These are phyloP conservation scores for Rhododendron molle DNA, from an alignment of 148 eudicot genomes.

Conservation along the genomic window DNA sequence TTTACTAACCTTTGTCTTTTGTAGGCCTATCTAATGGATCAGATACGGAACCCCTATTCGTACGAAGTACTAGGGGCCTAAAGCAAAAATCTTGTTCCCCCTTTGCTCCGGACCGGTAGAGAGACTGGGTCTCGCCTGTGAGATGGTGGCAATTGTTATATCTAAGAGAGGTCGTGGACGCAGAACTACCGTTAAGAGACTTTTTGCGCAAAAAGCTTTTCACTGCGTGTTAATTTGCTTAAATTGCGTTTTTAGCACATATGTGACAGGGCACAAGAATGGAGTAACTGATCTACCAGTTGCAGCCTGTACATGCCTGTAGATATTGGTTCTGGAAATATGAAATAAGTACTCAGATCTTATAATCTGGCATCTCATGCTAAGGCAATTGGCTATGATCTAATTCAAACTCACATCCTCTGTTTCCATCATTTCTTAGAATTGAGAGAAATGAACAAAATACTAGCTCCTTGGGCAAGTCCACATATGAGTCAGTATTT, in stretches of 20 bases:
- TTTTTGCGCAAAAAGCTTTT: no score
- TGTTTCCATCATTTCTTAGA: background rate
- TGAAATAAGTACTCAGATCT: background rate
- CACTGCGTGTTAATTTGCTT: no score
- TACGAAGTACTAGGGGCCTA: background rate
- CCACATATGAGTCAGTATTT: background rate
- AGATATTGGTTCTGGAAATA: background rate
- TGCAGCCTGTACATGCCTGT: background rate
- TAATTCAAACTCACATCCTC: background rate
- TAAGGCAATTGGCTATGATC: background rate
- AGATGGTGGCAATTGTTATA: no score
- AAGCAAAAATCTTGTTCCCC: background rate
- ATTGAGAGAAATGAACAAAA: background rate
- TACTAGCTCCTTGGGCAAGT: background rate
- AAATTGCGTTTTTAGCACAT: background rate
- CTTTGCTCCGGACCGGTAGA: background rate
- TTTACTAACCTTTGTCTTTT: background rate
- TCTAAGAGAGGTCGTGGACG: no score
- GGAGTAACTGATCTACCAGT: background rate
- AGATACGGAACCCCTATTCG: no score
- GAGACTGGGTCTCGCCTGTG: no score
- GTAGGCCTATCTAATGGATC: background rate
- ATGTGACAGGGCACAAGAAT: background rate
- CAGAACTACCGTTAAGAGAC: no score
- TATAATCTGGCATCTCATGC: background rate